Base-by-base conservation (phyloP, 23 red algal species). In the Gracilaria caudata region DNA sequence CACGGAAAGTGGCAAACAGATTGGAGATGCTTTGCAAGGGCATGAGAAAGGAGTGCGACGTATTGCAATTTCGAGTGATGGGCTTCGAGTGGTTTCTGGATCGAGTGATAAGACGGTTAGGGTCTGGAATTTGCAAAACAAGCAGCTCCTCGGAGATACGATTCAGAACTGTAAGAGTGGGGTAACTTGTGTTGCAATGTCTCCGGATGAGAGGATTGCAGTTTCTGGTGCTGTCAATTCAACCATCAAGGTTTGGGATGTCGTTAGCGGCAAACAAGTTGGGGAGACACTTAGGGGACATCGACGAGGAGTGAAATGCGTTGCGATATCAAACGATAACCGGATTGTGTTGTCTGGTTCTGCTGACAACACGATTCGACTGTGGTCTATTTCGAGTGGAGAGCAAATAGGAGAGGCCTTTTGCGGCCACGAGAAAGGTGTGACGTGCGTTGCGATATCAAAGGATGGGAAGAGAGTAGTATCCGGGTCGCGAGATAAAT, bases 311-410 rank as follows among this genome's bases (percentile, higher is more conserved):
- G 60, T 65, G 26, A 65, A 34, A 32, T 65, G 60, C 32, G 26
- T 80, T 29, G 49, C 77, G 7, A 80, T 80, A 38, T 26, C 45
- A 26, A 23, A 47, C 7, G 51, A 80, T 26, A 30, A 47, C 30
- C 6, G 23, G 17, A 25, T 54, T 17, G 51, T 80, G 5, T 40
- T 80, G 49, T 80, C 77, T 37, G 77, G 77, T 25, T 80, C 77
- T 14, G 41, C 23, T 40, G 51, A 80, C 49, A 20, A 12, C 4
- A 61, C 77, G 1, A 30, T 80, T 25, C 77, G 77, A 19, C 10
- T 80, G 24, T 80, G 77, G 77, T 40, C 47, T 58, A 26, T 53
- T 25, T 53, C 30, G 77, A 54, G 21, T 53, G 77, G 44, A 37
- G 28, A 38, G 21, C 47, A 35, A 37, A 37, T 54, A 5, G 49